phyloP scores from a whole-genome alignment of 768 basidiomycete genomes.

The Botryobasidium botryosum region DNA sequence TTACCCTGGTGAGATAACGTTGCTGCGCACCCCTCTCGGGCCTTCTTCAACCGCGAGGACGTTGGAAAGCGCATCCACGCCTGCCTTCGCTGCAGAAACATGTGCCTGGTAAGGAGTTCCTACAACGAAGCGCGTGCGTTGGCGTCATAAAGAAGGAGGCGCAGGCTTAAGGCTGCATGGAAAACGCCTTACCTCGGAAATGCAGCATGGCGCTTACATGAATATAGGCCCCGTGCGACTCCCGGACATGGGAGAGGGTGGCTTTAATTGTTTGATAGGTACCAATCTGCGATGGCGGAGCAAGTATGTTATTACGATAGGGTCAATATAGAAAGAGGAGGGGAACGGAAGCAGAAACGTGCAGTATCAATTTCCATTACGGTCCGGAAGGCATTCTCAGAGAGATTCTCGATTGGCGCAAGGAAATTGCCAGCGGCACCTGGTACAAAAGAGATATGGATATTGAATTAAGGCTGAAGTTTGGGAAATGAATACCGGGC shows the following conservation, averaged over 20 bases:
- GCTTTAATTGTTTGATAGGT: constrained; percentile 93
- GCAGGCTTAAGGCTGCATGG: too few species aligned
- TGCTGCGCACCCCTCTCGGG: constrained; percentile 83
- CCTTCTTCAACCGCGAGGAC: constrained; percentile 90
- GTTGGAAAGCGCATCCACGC: constrained; percentile 70
- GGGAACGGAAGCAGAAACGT: constrained; percentile 16
- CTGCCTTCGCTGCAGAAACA: constrained; percentile 90
- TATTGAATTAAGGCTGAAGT: background rate
- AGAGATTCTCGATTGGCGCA: constrained; percentile 64
- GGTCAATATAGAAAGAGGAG: background rate
- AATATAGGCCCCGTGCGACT: constrained; percentile 63
- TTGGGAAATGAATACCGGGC: background rate
- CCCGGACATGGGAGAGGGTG: constrained; percentile 56
- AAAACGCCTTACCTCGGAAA: constrained; percentile 54
- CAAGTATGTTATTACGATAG: background rate
- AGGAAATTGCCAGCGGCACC: constrained; percentile 96
- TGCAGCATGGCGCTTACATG: constrained; percentile 84
- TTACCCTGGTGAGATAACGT: constrained; percentile 56
- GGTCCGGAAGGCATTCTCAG: constrained; percentile 80
- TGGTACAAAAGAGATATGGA: too few species aligned
- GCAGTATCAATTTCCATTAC: constrained; percentile 91
- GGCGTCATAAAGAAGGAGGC: too few species aligned
- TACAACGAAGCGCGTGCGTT: too few species aligned
- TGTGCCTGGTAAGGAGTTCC: constrained; percentile 92
- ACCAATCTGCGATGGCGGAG: constrained; percentile 39